Percentiles rank a stretch among this genome's conserved stretches.
phyloP scores from a whole-genome alignment of 2,329 filamentous ascomycete genomes.

The Colletotrichum cuscutae region DNA sequence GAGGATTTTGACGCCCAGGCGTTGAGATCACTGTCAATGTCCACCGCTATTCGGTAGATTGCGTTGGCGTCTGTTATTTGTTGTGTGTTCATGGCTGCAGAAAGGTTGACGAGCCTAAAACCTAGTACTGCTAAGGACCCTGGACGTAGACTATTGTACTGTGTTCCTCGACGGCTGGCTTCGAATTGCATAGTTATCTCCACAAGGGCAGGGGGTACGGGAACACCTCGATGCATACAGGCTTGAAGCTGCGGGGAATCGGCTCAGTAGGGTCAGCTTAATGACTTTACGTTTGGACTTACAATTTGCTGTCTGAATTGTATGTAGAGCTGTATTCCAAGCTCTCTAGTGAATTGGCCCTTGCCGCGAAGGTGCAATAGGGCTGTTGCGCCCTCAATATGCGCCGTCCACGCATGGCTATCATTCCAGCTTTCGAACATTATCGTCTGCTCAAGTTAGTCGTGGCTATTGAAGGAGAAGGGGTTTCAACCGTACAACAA shows the following conservation, averaged over 20 bases:
- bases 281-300: conserved; percentile 8
- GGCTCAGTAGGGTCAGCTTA: neutral
- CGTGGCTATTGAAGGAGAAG: neutral
- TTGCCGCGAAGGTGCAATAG: conserved; percentile 39
- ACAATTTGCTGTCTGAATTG: conserved; percentile 42
- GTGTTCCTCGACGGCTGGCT: neutral
- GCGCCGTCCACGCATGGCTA: conserved; percentile 37
- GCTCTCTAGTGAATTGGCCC: conserved; percentile 37
- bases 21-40: conserved; percentile 9
- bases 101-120: conserved; percentile 37
- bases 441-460: conserved; percentile 6
- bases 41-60: conserved; percentile 21
- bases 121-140: conserved; percentile 26
- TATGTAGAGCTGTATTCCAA: conserved; percentile 38
- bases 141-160: neutral
- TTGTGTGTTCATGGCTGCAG: conserved; percentile 35
- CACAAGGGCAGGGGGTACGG: conserved; percentile 26
- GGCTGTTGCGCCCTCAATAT: conserved; percentile 39
- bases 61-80: conserved; percentile 23
- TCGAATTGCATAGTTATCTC: conserved; percentile 15
- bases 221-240: conserved; percentile 37
- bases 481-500: conserved; percentile 35
- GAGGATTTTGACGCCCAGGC: neutral
- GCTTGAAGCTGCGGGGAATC: conserved; percentile 26
- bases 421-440: conserved; percentile 36